Conservation (phyloP, 164 flowering plant genomes). For the Magnolia officinalis region DNA sequence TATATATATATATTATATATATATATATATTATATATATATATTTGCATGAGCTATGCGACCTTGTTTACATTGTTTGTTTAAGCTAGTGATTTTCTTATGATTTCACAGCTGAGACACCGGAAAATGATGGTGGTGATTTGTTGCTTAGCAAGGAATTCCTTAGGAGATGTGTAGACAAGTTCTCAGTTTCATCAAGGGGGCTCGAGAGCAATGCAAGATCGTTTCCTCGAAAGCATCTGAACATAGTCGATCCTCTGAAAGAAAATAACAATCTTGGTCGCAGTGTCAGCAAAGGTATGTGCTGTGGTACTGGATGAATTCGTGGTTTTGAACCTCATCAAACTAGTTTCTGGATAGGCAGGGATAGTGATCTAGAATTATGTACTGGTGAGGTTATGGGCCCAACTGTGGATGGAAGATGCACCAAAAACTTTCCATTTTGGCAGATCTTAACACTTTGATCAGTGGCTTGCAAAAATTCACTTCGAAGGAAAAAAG, state of each 20-base stretch:
- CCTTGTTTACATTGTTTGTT: slow-evolving; percentile 1
- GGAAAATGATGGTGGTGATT: slow-evolving; percentile 45
- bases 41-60: neutral
- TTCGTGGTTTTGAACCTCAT: neutral
- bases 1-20: too few relatives aligned
- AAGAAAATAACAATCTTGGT: slow-evolving; percentile 78
- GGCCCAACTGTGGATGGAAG: neutral
- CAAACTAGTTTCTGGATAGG: neutral
- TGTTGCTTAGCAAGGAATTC: slow-evolving; percentile 63
- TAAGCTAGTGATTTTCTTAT: slow-evolving; percentile 8
- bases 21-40: too few relatives aligned
- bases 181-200: slow-evolving; percentile 63
- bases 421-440: neutral
- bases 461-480: neutral
- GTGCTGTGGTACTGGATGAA: neutral
- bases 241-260: slow-evolving; percentile 84
- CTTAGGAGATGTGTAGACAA: slow-evolving; percentile 47
- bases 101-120: slow-evolving; percentile 60
- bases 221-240: slow-evolving; percentile 65
- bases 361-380: too few relatives aligned
- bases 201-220: slow-evolving; percentile 37
- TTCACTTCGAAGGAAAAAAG: too few relatives aligned
- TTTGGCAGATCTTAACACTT: neutral
- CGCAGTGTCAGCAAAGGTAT: slow-evolving; percentile 85
- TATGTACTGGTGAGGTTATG: neutral